phyloP scores from a whole-genome alignment of 148 eudicot species.

The Pouteria glomerata region DNA sequence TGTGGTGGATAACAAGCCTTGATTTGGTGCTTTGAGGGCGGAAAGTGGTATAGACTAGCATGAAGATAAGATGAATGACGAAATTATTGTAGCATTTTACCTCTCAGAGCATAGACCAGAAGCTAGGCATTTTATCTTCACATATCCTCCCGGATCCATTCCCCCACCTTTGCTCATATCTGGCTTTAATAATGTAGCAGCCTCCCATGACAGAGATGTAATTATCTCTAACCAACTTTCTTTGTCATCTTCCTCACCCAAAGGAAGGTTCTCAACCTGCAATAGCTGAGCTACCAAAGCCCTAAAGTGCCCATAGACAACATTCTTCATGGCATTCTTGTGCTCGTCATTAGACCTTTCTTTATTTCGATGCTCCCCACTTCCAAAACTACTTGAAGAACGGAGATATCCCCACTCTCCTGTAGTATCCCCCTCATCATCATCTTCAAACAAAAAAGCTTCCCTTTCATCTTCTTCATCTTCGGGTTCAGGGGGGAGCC shows the following conservation, averaged over 20 bases:
- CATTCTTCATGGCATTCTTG: constrained; percentile 70
- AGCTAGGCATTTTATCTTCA: constrained; percentile 91
- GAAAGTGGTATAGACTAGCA: no score
- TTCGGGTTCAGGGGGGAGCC: constrained; percentile 99
- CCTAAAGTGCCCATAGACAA: constrained; percentile 92
- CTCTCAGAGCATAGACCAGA: constrained; percentile 79
- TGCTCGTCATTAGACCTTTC: constrained; percentile 77
- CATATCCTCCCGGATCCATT: constrained; percentile 99
- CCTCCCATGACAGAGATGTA: constrained; percentile 93
- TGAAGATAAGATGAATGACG: constrained; percentile 1
- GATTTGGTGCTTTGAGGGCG: no score
- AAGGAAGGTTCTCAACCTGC: constrained; percentile 82
- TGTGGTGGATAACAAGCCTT: no score
- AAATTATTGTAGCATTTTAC: constrained; percentile 27
- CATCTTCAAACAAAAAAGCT: constrained; percentile 49
- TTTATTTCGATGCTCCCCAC: constrained; percentile 46
- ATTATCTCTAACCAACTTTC: constrained; percentile 95
- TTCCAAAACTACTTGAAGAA: constrained; percentile 72
- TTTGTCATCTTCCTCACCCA: constrained; percentile 56
- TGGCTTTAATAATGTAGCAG: constrained; percentile 86
- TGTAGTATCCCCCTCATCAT: constrained; percentile 50
- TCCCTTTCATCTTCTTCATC: constrained; percentile 87
- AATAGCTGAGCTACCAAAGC: constrained; percentile 89
- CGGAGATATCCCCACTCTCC: constrained; percentile 75
- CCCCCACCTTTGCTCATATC: constrained; percentile 93